Conservation (phyloP, 2,329 filamentous ascomycete species). For the Talaromyces amestolkiae region DNA sequence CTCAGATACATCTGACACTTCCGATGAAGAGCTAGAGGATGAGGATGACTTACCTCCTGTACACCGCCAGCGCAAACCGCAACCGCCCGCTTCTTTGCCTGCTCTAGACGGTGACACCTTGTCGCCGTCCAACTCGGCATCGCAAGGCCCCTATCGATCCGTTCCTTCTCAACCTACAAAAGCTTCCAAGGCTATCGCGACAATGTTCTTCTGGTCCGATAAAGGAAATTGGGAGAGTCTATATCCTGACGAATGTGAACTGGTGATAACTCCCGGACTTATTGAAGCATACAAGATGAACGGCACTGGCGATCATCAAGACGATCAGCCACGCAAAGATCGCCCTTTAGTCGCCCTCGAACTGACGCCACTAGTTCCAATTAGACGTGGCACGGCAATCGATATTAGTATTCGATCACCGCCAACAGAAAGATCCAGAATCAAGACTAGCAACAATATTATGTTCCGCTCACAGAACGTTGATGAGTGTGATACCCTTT, state of each 20-base stretch:
- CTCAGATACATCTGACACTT: conserved; percentile 48
- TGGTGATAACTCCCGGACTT: conserved; percentile 62
- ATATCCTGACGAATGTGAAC: conserved; percentile 61
- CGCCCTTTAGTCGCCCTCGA: conserved; percentile 69
- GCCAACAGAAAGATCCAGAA: conserved; percentile 68
- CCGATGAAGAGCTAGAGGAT: conserved; percentile 55
- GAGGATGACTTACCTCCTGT: conserved; percentile 38
- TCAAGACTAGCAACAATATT: conserved; percentile 72
- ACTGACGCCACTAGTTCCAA: conserved; percentile 84
- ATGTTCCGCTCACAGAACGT: conserved; percentile 81
- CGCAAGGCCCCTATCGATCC: conserved; percentile 66
- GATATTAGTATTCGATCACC: conserved; percentile 93
- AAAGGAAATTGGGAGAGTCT: conserved; percentile 61
- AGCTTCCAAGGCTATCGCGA: conserved; percentile 57
- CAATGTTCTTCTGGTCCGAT: conserved; percentile 64
- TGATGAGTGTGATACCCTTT: conserved; percentile 77
- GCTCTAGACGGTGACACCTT: conserved; percentile 59
- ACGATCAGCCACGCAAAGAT: conserved; percentile 23
- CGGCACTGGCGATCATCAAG: conserved; percentile 32
- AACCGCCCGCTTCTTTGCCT: conserved; percentile 35
- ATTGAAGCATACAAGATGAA: conserved; percentile 62
- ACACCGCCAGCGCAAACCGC: conserved; percentile 37
- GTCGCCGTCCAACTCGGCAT: conserved; percentile 77
- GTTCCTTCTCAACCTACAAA: conserved; percentile 49
- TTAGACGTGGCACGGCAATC: conserved; percentile 84